Percentiles rank a stretch among this genome's conserved stretches.
Conservation (phyloP, 1,139 yeast species). For the Wickerhamiella infanticola region DNA sequence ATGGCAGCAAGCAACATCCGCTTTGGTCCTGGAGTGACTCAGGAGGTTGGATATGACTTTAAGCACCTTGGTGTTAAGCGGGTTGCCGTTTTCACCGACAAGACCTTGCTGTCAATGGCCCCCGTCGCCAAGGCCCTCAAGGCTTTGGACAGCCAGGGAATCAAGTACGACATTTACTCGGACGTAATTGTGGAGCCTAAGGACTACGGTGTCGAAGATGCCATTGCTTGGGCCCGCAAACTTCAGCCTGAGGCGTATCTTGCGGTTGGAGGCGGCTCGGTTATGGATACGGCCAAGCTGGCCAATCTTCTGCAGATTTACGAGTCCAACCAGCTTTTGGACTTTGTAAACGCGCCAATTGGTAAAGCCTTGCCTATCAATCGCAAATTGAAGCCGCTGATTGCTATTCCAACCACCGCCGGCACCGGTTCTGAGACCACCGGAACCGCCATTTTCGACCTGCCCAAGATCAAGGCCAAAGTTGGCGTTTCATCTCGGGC, state of each 20-base stretch:
- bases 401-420: conserved; percentile 32
- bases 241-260: conserved; percentile 26
- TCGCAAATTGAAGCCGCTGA: conserved; percentile 24
- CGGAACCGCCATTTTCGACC: conserved; percentile 29
- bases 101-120: conserved; percentile 16
- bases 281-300: conserved; percentile 29
- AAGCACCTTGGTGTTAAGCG: conserved; percentile 23
- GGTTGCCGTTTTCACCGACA: conserved; percentile 16
- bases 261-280: conserved; percentile 31
- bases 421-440: conserved; percentile 34
- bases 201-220: conserved; percentile 26
- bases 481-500: conserved; percentile 29
- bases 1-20: conserved; percentile 29
- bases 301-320: conserved; percentile 27
- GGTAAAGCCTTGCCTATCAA: conserved; percentile 28
- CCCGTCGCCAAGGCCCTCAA: conserved; percentile 24
- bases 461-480: conserved; percentile 23
- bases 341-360: conserved; percentile 29
- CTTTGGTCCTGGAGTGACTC: conserved; percentile 28
- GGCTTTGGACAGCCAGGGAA: conserved; percentile 24
- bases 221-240: conserved; percentile 26
- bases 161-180: conserved; percentile 25
- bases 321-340: conserved; percentile 26
- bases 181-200: conserved; percentile 29
- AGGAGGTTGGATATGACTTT: conserved; percentile 28